Percentiles rank a stretch among this genome's conserved stretches.
Conservation (phyloP, 306 rosid genomes). For the Sphenostylis stenocarpa region DNA sequence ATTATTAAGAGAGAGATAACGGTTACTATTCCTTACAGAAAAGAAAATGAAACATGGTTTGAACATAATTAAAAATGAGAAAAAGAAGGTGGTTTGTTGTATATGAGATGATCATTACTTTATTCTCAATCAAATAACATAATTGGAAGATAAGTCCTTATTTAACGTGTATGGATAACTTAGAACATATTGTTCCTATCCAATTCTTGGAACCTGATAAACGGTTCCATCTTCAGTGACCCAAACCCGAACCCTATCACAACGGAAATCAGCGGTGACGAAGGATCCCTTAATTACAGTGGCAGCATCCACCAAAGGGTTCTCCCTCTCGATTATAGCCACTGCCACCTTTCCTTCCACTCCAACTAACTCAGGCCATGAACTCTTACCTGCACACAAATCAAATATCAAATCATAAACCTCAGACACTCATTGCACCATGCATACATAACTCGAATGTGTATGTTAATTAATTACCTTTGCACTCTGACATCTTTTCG, state of each 20-base stretch:
- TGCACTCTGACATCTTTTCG: constrained; percentile 22
- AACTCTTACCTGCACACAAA: constrained; percentile 42
- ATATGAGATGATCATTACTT: too few relatives aligned
- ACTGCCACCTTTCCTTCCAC: constrained; percentile 35
- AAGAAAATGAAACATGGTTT: too few relatives aligned
- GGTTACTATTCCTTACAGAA: too few relatives aligned
- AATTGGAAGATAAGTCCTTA: background rate
- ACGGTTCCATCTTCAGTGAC: constrained; percentile 32
- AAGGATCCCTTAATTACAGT: constrained; percentile 20
- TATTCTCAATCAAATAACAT: too few relatives aligned
- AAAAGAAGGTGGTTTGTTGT: background rate
- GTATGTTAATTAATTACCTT: constrained; percentile 13
- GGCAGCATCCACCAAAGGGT: constrained; percentile 32
- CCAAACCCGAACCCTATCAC: constrained; percentile 55
- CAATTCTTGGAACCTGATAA: constrained; percentile 11
- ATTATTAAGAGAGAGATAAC: too few relatives aligned
- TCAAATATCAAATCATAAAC: background rate
- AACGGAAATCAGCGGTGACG: constrained; percentile 11
- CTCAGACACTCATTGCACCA: background rate
- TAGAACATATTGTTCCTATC: background rate
- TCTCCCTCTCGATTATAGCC: constrained; percentile 47
- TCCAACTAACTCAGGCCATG: constrained; percentile 58
- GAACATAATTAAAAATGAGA: background rate
- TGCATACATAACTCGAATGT: too few relatives aligned
- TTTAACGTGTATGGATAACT: background rate